Base-by-base conservation (phyloP, 2,329 filamentous ascomycete genomes). In the Talaromyces sp. region DNA sequence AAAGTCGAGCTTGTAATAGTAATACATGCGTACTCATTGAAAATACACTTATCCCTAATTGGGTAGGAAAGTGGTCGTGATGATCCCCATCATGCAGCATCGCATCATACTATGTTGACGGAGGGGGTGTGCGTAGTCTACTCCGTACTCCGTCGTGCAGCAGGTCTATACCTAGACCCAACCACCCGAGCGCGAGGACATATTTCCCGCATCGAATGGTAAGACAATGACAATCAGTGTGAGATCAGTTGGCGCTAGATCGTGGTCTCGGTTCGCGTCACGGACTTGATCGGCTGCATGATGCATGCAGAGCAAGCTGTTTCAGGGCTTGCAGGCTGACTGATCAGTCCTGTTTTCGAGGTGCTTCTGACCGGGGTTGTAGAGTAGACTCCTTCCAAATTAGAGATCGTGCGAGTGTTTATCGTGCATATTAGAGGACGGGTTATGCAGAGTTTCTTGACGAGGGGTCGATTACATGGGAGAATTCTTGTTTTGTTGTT, bases 271-370 rank as follows among this genome's bases (percentile, higher is more conserved):
- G 39, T 20, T 41, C 42, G 45, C 42, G 27, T 37, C 45, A 49
- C 30, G 29, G 36, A 30, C 37, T 46, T 14, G 17, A 54, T 49
- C 29, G 40, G 45, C 17, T 47, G 48, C 54, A 54, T 51, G 16
- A 22, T 50, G 49, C 48, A 55, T 55, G 51, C 51, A 49, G 37
- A 55, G 51, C 41, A 40, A 52, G 49, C 36, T 44, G 48, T 52
- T 55, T 52, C 48, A 47, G 37, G 40, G 19, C 51, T 49, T 57
- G 51, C 47, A 45, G 40, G 35, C 22, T 52, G 48, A 43, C 51
- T 33, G 39, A 54, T 48, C 51, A 8, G 47, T 45, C 40, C 11
- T 30, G 7, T 22, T 37, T 16, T 32, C 46, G 33, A 39, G n/a
- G 41, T 16, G 17, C 14, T 22, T 6, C 7, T 17, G 42, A 29